Percentiles rank a stretch among this genome's conserved stretches.
Evolutionary conservation across 306 rosid species (phyloP).

Genomic region (Cicer judaicum): DNA sequence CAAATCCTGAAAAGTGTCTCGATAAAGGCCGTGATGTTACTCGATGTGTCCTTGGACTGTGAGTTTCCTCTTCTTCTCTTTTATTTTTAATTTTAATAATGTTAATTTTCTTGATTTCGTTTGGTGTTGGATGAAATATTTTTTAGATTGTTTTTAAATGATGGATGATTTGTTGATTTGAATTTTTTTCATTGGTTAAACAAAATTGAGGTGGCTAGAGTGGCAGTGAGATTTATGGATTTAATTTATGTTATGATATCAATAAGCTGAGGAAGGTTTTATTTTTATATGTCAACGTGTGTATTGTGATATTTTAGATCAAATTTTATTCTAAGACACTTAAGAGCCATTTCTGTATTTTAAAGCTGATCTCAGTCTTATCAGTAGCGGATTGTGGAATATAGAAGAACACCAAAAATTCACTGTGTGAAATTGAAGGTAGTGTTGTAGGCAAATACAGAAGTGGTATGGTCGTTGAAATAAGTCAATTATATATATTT

Average conservation of each 20-base stretch:
- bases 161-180: background rate
- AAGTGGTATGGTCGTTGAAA: background rate
- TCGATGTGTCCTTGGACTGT: conserved; percentile 91
- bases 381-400: too few species aligned
- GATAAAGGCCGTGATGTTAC: conserved; percentile 89
- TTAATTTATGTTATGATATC: background rate
- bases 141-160: background rate
- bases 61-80: conserved; percentile 24
- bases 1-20: conserved; percentile 89
- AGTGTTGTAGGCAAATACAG: background rate
- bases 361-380: background rate
- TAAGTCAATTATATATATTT: background rate
- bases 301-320: background rate
- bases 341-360: conserved; percentile 10
- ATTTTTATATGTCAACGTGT: conserved; percentile 11
- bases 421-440: background rate
- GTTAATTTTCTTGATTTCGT: conserved; percentile 3
- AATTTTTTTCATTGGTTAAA: background rate
- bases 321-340: background rate
- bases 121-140: conserved; percentile 10
- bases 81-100: background rate
- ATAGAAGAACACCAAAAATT: background rate
- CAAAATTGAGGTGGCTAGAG: conserved; percentile 4
- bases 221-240: conserved; percentile 1
- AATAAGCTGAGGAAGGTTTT: background rate